These are phyloP conservation scores for Cercospora sp. DNA, from an alignment of 2,329 filamentous ascomycete species.

Conservation along the genomic window DNA sequence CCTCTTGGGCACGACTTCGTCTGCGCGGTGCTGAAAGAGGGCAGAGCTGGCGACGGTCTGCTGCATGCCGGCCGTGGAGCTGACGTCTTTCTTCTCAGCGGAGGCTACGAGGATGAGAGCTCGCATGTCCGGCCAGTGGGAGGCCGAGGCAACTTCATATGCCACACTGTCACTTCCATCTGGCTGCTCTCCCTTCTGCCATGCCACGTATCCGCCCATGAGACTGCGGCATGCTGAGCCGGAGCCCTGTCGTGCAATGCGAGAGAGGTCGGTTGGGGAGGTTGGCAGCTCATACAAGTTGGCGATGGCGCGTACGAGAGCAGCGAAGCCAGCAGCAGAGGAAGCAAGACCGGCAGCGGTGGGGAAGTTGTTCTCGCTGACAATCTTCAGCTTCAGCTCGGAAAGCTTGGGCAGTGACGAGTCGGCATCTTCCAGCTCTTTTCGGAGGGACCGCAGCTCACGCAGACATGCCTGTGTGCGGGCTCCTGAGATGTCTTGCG, in stretches of 20 bases:
- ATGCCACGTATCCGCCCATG: constrained; percentile 94
- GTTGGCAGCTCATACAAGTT: constrained; percentile 81
- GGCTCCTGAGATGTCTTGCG: constrained; percentile 81
- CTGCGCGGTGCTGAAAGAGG: constrained; percentile 77
- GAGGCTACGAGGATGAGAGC: constrained; percentile 88
- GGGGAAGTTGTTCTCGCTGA: constrained; percentile 98
- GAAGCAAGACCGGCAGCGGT: constrained; percentile 84
- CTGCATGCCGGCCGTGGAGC: constrained; percentile 93
- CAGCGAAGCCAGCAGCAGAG: constrained; percentile 66
- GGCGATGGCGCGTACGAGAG: constrained; percentile 78
- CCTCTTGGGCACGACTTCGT: constrained; percentile 73
- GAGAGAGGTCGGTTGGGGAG: constrained; percentile 76
- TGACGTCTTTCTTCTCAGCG: constrained; percentile 93
- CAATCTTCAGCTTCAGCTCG: constrained; percentile 73
- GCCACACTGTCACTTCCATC: constrained; percentile 88
- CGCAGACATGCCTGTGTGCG: constrained; percentile 94
- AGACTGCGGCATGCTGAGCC: constrained; percentile 91
- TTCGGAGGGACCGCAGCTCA: constrained; percentile 76
- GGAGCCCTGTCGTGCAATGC: constrained; percentile 89
- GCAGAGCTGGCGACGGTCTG: constrained; percentile 87
- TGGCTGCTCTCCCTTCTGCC: constrained; percentile 73
- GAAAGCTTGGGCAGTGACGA: constrained; percentile 80
- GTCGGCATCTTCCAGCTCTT: constrained; percentile 71
- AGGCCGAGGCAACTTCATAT: constrained; percentile 81
- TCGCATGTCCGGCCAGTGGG: constrained; percentile 94